Percentiles rank a stretch among this genome's conserved stretches.
phyloP scores from a whole-genome alignment of 2,329 filamentous ascomycete genomes.

The Fusarium tricinctum region DNA sequence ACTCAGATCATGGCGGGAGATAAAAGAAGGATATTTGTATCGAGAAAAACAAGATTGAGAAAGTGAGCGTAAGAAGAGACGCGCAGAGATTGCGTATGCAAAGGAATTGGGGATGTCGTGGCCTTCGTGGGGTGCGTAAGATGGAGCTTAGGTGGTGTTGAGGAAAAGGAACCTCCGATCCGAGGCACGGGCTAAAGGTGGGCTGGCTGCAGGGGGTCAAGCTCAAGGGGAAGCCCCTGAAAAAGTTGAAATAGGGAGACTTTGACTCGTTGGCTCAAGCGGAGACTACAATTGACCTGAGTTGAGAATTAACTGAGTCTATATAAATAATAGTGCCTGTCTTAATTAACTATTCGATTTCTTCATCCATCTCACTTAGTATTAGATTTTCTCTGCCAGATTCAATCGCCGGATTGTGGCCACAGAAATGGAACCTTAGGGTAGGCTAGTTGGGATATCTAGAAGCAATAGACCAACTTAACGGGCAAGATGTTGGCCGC shows the following conservation, averaged over 20 bases:
- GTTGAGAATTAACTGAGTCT: background rate
- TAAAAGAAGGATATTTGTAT: background rate
- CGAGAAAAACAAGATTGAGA: background rate
- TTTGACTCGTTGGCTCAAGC: slow-evolving; percentile 33
- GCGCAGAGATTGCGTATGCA: slow-evolving; percentile 10
- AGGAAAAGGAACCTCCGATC: slow-evolving; percentile 43
- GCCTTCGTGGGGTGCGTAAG: slow-evolving; percentile 42
- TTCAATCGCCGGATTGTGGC: background rate
- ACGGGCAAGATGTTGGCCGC: no score
- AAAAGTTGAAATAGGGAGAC: slow-evolving; percentile 34
- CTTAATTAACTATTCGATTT: accelerated
- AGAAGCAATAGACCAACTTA: no score
- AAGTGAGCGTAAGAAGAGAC: slow-evolving; percentile 18
- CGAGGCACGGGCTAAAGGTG: slow-evolving; percentile 36
- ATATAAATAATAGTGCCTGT: background rate
- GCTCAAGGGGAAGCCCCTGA: slow-evolving; percentile 43
- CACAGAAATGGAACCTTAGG: background rate
- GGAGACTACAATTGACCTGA: background rate
- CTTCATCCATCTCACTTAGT: accelerated
- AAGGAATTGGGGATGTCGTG: slow-evolving; percentile 44
- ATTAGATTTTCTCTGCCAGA: no score
- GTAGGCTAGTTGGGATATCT: background rate
- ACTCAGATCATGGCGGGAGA: slow-evolving; percentile 46
- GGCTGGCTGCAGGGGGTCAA: slow-evolving; percentile 34
- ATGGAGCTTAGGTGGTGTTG: slow-evolving; percentile 40